Conservation (phyloP, 2,329 filamentous ascomycete species). For the Fusarium sp. region DNA sequence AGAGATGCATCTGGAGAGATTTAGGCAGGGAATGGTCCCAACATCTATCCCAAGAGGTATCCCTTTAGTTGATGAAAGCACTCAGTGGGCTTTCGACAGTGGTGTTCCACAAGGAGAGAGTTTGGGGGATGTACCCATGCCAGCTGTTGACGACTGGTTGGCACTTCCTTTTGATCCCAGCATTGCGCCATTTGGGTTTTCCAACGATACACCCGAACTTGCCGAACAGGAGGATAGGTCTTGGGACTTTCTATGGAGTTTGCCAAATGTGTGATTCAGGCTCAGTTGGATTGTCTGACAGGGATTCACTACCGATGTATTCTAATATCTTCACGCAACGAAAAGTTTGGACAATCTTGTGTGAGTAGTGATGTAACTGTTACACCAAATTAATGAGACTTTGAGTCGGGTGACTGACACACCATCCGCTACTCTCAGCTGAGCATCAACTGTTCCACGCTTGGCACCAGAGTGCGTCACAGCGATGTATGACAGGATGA, state of each 20-base stretch:
- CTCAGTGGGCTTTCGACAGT: not conserved
- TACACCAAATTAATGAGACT: not conserved
- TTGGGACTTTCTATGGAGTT: constrained; percentile 20
- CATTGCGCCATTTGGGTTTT: constrained; percentile 18
- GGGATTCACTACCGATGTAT: not conserved
- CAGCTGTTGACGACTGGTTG: constrained; percentile 8
- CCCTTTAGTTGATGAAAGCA: not conserved
- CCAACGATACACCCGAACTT: not conserved
- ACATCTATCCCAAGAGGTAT: constrained; percentile 18
- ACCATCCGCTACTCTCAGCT: not conserved
- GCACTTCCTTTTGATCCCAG: constrained; percentile 1
- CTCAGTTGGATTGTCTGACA: not conserved
- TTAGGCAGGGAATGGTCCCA: constrained; percentile 17
- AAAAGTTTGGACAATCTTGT: not conserved
- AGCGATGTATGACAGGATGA: not conserved
- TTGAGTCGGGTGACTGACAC: not conserved
- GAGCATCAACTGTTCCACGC: not conserved
- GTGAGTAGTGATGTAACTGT: not conserved
- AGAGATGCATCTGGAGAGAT: constrained; percentile 22
- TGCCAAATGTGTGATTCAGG: constrained; percentile 10
- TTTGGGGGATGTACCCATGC: not conserved
- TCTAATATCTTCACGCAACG: not conserved
- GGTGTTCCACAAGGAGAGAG: not conserved
- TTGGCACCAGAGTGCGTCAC: not conserved
- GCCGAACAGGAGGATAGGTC: constrained; percentile 16